Percentiles rank a stretch among this genome's conserved stretches.
phyloP scores from a whole-genome alignment of 2,329 filamentous ascomycete species.

The Penicillium sp. region DNA sequence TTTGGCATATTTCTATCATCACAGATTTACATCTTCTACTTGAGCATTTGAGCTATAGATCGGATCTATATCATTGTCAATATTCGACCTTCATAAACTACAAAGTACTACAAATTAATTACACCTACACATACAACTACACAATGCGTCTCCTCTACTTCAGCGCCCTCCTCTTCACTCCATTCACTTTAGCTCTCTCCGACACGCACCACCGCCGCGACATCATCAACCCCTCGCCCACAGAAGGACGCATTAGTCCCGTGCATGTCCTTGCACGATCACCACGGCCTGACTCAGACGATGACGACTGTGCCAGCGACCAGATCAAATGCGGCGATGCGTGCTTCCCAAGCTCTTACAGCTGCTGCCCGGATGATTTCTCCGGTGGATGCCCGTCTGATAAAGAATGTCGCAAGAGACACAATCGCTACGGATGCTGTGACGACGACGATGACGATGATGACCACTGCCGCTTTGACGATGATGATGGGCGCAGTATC shows the following conservation, averaged over 20 bases:
- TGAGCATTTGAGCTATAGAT: too few species aligned
- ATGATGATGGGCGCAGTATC: conserved; percentile 4
- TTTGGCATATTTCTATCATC: background rate
- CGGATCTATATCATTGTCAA: too few species aligned
- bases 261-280: conserved; percentile 5
- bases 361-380: conserved; percentile 4
- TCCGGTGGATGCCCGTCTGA: conserved; percentile 4
- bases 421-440: conserved; percentile 1
- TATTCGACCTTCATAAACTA: too few species aligned
- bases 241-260: background rate
- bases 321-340: conserved; percentile 3
- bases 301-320: conserved; percentile 2
- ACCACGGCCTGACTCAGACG: conserved; percentile 1
- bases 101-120: too few species aligned
- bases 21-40: background rate
- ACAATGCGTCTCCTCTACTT: conserved; percentile 3
- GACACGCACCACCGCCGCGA: background rate
- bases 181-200: too few species aligned
- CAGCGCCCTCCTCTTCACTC: background rate
- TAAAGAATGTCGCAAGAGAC: conserved; percentile 3
- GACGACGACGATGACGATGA: conserved; percentile 9
- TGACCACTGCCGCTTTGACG: background rate
- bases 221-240: background rate
- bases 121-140: too few species aligned
- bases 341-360: conserved; percentile 1